A percentile compares a stretch with the other conserved stretches of the same genome.
These are phyloP conservation scores for Gossypium rotundifolium DNA, from an alignment of 345 rosid species.

Conservation along the genomic window DNA sequence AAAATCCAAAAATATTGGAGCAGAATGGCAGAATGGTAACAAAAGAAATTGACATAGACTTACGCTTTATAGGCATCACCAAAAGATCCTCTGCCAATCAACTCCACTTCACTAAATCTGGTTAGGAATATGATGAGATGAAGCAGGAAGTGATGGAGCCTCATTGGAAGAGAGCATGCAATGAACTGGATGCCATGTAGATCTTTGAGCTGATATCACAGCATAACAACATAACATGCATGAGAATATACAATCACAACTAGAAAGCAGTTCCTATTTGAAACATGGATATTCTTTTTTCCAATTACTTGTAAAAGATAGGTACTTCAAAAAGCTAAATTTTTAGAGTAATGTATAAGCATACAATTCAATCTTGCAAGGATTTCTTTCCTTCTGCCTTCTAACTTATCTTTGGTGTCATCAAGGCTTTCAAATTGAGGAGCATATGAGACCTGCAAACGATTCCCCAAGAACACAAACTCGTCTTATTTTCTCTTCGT, in stretches of 20 bases:
- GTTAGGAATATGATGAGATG: too few species aligned
- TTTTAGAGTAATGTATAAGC: too few species aligned
- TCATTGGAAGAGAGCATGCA: conserved; percentile 13
- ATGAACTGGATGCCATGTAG: conserved; percentile 23
- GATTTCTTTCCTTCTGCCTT: too few species aligned
- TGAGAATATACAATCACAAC: not conserved
- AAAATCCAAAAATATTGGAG: conserved; percentile 4
- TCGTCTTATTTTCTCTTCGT: too few species aligned
- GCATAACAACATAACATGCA: not conserved
- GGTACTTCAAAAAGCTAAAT: too few species aligned
- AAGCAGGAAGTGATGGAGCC: conserved; percentile 17
- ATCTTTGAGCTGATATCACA: conserved; percentile 44
- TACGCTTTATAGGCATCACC: conserved; percentile 99
- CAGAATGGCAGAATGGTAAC: not conserved
- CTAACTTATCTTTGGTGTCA: too few species aligned
- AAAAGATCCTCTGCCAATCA: conserved; percentile 94
- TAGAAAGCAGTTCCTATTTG: not conserved
- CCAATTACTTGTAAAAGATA: too few species aligned
- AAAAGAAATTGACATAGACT: conserved; percentile 24
- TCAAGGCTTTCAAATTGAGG: too few species aligned
- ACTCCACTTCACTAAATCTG: conserved; percentile 78
- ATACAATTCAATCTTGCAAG: too few species aligned
- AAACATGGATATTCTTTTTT: too few species aligned
- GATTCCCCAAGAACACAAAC: too few species aligned
- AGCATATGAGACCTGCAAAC: too few species aligned